Conservation (phyloP, 176 grass and related monocot species). For the Cenchrus americanus region DNA sequence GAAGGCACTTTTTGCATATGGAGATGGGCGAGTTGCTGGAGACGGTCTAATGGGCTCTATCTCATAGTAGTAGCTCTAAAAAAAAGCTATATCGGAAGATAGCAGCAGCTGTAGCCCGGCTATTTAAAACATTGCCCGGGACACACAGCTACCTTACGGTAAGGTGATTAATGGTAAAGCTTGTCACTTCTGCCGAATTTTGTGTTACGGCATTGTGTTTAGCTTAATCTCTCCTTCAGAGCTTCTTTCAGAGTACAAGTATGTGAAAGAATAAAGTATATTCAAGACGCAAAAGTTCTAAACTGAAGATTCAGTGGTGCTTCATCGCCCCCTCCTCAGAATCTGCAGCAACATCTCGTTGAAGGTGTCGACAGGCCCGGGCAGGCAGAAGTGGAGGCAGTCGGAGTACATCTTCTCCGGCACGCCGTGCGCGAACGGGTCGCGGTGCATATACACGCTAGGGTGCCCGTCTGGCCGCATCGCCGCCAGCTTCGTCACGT, state of each 20-base stretch:
- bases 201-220: not conserved
- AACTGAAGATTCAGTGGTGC: not conserved
- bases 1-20: too few relatives aligned
- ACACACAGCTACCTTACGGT: too few relatives aligned
- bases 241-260: conserved; percentile 3
- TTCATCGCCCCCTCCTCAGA: conserved; percentile 6
- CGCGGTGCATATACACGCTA: conserved; percentile 54
- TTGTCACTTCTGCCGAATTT: not conserved
- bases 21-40: too few relatives aligned
- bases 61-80: too few relatives aligned
- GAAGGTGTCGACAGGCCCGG: conserved; percentile 66
- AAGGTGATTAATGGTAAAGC: too few relatives aligned
- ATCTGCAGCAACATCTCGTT: conserved; percentile 67
- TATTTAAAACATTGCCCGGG: too few relatives aligned
- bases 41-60: too few relatives aligned
- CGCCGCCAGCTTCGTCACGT: conserved; percentile 70
- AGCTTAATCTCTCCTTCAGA: not conserved
- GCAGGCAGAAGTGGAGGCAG: conserved; percentile 79
- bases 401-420: conserved; percentile 45
- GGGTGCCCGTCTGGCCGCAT: conserved; percentile 75
- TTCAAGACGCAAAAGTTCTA: not conserved
- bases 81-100: too few relatives aligned
- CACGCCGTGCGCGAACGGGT: conserved; percentile 49
- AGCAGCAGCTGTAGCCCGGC: too few relatives aligned
- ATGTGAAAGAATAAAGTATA: not conserved